Conservation (phyloP, 1,139 yeast genomes). For the Saccharomycopsis hybrid region DNA sequence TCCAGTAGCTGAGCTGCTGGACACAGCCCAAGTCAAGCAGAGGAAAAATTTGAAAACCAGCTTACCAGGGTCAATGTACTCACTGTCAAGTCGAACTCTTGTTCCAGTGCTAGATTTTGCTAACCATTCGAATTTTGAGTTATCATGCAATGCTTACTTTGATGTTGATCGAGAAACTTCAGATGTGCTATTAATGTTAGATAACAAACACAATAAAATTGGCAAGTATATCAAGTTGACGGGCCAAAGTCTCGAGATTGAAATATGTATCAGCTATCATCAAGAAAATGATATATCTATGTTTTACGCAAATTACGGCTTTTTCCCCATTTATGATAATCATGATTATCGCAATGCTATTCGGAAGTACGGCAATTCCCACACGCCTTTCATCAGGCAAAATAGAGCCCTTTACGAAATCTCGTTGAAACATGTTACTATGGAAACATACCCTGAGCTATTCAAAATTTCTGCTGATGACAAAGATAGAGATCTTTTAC, state of each 20-base stretch:
- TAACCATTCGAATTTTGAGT: constrained; percentile 1
- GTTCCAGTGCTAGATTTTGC: constrained; percentile 15
- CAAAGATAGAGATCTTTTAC: too few species aligned
- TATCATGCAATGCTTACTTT: constrained; percentile 4
- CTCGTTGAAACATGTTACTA: neutral
- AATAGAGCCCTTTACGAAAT: constrained; percentile 1
- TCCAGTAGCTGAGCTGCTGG: too few species aligned
- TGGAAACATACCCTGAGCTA: neutral
- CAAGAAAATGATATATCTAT: neutral
- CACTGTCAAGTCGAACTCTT: too few species aligned
- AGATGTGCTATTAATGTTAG: constrained; percentile 1
- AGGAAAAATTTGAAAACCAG: neutral
- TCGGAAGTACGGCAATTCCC: too few species aligned
- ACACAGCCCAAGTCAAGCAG: too few species aligned
- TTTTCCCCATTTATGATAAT: neutral
- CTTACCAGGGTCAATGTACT: too few species aligned
- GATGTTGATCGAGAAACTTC: constrained; percentile 5
- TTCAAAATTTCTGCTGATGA: too few species aligned
- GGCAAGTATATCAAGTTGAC: neutral
- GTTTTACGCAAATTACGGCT: constrained; percentile 4
- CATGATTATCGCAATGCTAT: neutral
- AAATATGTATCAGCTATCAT: constrained; percentile 7
- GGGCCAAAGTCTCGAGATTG: neutral
- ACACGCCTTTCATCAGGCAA: too few species aligned
- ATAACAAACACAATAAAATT: neutral